Percentiles rank a stretch among this genome's conserved stretches.
phyloP scores from a whole-genome alignment of 768 basidiomycete genomes.

The Trametes meyenii region DNA sequence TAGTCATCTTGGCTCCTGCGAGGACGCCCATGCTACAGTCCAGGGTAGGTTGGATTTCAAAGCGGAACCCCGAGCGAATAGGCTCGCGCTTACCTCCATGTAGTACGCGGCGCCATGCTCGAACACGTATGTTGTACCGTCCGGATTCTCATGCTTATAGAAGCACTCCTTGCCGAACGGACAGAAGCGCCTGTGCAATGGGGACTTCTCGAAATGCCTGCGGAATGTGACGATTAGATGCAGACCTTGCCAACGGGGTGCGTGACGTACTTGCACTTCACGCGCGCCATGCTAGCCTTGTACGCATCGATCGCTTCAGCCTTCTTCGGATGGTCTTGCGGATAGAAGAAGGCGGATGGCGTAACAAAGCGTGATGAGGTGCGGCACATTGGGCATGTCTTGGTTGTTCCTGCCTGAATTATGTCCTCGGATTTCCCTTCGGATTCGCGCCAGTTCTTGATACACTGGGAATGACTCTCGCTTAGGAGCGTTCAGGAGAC shows the following conservation, averaged over 20 bases:
- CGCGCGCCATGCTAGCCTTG: conserved; percentile 71
- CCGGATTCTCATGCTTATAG: conserved; percentile 68
- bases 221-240: neutral
- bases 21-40: neutral
- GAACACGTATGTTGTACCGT: conserved; percentile 65
- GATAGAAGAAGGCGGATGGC: conserved; percentile 72
- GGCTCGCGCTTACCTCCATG: conserved; percentile 16
- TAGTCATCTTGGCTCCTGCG: neutral
- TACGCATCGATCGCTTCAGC: conserved; percentile 54
- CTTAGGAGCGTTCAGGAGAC: neutral
- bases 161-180: conserved; percentile 85
- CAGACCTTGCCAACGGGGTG: neutral
- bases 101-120: conserved; percentile 43
- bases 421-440: conserved; percentile 53
- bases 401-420: conserved; percentile 59
- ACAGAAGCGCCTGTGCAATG: conserved; percentile 55
- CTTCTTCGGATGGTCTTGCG: conserved; percentile 57
- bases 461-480: conserved; percentile 52
- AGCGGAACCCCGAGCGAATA: neutral
- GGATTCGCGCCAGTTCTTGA: conserved; percentile 77
- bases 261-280: conserved; percentile 63
- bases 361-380: conserved; percentile 65
- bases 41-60: neutral
- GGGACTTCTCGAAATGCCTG: conserved; percentile 67
- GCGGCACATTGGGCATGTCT: conserved; percentile 82